Evolutionary conservation across 2,329 filamentous ascomycete genomes (phyloP), one percentile per base, ranked within the genome.

Genomic region (Monosporascus sp.): DNA sequence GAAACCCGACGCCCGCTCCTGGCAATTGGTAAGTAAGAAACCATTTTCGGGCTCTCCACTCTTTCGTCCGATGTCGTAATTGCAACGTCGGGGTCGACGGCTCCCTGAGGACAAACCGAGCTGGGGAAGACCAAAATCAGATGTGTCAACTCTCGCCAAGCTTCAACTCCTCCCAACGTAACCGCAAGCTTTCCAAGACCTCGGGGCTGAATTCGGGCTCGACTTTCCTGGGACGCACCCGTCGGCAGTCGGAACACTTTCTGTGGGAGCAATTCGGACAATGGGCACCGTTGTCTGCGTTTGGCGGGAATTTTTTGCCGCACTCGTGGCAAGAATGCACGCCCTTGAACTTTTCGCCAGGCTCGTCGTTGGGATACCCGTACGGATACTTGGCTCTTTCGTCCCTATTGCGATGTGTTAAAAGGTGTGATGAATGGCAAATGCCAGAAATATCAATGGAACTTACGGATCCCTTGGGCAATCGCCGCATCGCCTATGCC

Each of bases 401-500:
- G 55, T 84, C 75, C 48, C 83, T 86, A 62, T 58, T 60, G 58
- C 41, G 61, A 55, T 17, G 52, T 55, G 52, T 51, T 45, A 59
- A 58, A 50, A 37, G 17, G 20, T 19, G 4, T 19, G 11, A 8
- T 8, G 5, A 9, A 24, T 26, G 31, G 19, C 11, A 17, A 54
- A 50, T 24, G 26, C 27, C 11, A 38, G 6, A 31, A 38, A 35
- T 19, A 24, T 17, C 14, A 24, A 44, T 26, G 41, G 38, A 51
- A 84, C 87, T 69, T 81, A 91, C 79, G 90, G 90, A 64, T 91
- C 85, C 62, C 90, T 79, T 27, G 89, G 89, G 68, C 91, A 95
- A 65, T 87, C 87, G 40, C 84, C 89, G 74, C 91, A 96, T 51
- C 89, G 85, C 50, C 78, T 69, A 69, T 96, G 91, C 27, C 77